A percentile compares a stretch with the other conserved stretches of the same genome.
Evolutionary conservation across 2,329 filamentous ascomycete species (phyloP).

Genomic region (Fusarium sp.): DNA sequence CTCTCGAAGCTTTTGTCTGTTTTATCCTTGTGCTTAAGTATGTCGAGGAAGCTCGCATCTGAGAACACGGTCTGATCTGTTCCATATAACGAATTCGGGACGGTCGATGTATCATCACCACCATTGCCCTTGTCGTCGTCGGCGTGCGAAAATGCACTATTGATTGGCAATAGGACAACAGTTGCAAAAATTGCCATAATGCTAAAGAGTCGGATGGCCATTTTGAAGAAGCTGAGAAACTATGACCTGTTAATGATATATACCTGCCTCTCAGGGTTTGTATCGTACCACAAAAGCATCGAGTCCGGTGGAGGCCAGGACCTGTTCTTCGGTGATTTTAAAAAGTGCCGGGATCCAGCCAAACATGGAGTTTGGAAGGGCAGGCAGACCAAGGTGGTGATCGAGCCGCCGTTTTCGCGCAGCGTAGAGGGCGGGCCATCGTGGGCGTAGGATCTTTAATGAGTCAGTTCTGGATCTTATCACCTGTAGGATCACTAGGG

Average conservation of each 20-base stretch:
- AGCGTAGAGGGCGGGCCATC: conserved; percentile 91
- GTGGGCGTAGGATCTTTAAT: conserved; percentile 78
- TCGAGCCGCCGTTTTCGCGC: conserved; percentile 82
- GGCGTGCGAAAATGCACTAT: conserved; percentile 64
- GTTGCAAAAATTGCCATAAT: conserved; percentile 84
- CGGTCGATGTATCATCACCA: not conserved
- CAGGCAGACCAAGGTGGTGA: conserved; percentile 69
- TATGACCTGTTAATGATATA: conserved; percentile 34
- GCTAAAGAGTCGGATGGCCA: conserved; percentile 85
- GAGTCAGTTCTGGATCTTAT: not conserved
- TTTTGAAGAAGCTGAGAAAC: conserved; percentile 95
- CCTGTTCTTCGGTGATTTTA: conserved; percentile 85
- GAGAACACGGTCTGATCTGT: conserved; percentile 26
- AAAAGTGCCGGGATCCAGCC: conserved; percentile 93
- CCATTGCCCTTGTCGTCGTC: not conserved
- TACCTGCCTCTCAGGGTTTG: not conserved
- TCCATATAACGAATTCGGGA: not conserved
- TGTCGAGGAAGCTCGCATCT: conserved; percentile 15
- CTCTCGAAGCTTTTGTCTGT: conserved; percentile 48
- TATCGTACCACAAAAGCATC: conserved; percentile 86
- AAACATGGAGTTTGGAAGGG: conserved; percentile 84
- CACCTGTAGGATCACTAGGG: not conserved
- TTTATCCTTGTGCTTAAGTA: conserved; percentile 44
- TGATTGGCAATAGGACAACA: conserved; percentile 85
- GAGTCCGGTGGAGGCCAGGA: conserved; percentile 87